Evolutionary conservation across 805 yeast genomes (phyloP), one percentile per base, ranked within the genome.

Genomic region (Saccharomycopsis fodiens): DNA sequence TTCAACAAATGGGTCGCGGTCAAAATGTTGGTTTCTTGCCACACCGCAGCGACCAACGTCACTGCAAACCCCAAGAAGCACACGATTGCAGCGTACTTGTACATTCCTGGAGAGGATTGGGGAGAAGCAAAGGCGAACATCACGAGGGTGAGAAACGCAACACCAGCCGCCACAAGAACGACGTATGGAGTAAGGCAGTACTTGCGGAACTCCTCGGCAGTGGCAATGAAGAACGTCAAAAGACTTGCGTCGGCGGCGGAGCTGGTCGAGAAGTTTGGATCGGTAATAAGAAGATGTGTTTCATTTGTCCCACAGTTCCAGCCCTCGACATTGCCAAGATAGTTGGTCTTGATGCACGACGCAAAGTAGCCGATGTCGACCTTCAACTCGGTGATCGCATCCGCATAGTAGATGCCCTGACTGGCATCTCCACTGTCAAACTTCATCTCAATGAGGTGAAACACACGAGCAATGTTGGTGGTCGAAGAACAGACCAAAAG

Each of bases 1-100:
- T 43, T 35, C 23, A 51, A 19, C 21, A 51, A 19, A n/a, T 48
- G 47, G 12, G 45, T 46, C 15, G 52, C 50, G 19, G 54, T 51
- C 15, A 48, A 8, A 25, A 51, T 40, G 30, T 51, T 51, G 10
- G 54, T 51, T 35, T 51, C 54, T 39, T 51, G 54, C 54, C 54
- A 51, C 10, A 51, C 47, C 12, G 54, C 54, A 20, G 54, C 54
- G 3, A 51, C 52, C 29, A 51, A 45, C 8, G 52, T 42, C 20
- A 45, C 44, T 5, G 54, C 49, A 45, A 51, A 51, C 4, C 47
- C 50, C n/a, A 51, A 34, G 43, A 47, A 51, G 20, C 50, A 45
- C 31, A 51, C 40, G 19, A 51, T 38, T 13, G 54, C 51, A 15
- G 52, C 45, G 43, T 45, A 45, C 25, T 45, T 51, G 38, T 51